Percentiles rank a stretch among this genome's conserved stretches.
These are phyloP conservation scores for Euphorbia peplus DNA, from an alignment of 345 rosid genomes.

Conservation along the genomic window DNA sequence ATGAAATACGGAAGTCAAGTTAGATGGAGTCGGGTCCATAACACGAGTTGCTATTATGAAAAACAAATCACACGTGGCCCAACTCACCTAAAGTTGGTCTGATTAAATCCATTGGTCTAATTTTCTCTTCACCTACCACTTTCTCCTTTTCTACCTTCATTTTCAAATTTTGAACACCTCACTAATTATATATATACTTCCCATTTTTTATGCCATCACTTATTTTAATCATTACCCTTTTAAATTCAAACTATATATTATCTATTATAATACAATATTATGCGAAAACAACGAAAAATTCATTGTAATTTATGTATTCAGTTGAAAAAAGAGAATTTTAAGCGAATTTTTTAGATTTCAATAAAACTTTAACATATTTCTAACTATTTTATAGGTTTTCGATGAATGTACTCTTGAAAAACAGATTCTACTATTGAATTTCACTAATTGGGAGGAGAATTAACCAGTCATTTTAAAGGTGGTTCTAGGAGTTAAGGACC, in stretches of 20 bases:
- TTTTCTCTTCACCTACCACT: slow-evolving; percentile 9
- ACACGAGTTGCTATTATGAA: slow-evolving; percentile 9
- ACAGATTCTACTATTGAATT: too few relatives aligned
- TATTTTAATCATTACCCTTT: slow-evolving; percentile 25
- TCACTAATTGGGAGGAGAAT: too few relatives aligned
- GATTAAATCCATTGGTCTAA: slow-evolving; percentile 1
- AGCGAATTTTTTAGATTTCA: too few relatives aligned
- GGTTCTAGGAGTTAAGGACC: too few relatives aligned
- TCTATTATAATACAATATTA: not conserved
- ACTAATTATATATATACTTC: not conserved
- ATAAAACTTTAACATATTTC: too few relatives aligned
- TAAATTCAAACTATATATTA: slow-evolving; percentile 24
- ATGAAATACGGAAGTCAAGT: too few relatives aligned
- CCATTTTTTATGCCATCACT: slow-evolving; percentile 10
- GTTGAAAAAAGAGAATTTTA: too few relatives aligned
- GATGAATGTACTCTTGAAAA: too few relatives aligned
- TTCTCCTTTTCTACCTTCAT: slow-evolving; percentile 2
- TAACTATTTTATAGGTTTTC: too few relatives aligned
- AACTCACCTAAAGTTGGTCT: slow-evolving; percentile 18
- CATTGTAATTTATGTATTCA: too few relatives aligned
- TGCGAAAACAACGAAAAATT: too few relatives aligned
- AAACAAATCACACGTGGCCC: slow-evolving; percentile 24
- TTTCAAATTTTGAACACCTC: slow-evolving; percentile 47
- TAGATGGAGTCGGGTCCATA: not conserved
- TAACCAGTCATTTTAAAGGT: too few relatives aligned